Conservation (phyloP, 345 rosid genomes). For the Nasturtium officinale region DNA sequence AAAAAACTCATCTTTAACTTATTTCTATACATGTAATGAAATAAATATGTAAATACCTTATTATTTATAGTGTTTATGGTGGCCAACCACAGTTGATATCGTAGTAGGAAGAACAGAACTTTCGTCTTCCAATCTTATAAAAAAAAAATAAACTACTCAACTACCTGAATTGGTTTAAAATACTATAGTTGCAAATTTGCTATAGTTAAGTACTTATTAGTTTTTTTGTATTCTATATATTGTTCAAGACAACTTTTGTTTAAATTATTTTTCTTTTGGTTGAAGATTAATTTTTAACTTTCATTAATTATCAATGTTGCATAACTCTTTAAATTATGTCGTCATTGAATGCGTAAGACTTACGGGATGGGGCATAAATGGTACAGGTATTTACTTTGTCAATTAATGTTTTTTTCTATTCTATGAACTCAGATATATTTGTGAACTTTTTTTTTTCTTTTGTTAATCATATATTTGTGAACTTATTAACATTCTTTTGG, state of each 20-base stretch:
- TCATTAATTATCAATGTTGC: neutral
- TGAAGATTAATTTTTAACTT: neutral
- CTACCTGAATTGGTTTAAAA: neutral
- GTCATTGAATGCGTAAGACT: constrained; percentile 30
- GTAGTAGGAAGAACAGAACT: neutral
- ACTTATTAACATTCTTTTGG: constrained; percentile 1
- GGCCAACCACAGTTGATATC: neutral
- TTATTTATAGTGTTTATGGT: neutral
- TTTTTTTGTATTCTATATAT: neutral
- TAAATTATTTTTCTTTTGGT: neutral
- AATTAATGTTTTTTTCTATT: constrained; percentile 24
- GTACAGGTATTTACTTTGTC: constrained; percentile 11
- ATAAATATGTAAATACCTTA: too few species aligned
- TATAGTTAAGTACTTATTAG: neutral
- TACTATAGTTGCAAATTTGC: neutral
- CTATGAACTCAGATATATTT: constrained; percentile 7
- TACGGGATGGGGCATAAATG: constrained; percentile 27
- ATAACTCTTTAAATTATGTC: neutral
- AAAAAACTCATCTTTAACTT: neutral
- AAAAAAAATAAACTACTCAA: neutral
- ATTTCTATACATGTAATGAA: neutral
- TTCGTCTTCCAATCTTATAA: neutral
- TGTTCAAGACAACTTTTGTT: neutral
- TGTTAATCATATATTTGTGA: neutral
- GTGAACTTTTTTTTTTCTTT: neutral